Evolutionary conservation across 2,329 filamentous ascomycete species (phyloP), one percentile per base, ranked within the genome.

Genomic region (Huntiella omanensis): DNA sequence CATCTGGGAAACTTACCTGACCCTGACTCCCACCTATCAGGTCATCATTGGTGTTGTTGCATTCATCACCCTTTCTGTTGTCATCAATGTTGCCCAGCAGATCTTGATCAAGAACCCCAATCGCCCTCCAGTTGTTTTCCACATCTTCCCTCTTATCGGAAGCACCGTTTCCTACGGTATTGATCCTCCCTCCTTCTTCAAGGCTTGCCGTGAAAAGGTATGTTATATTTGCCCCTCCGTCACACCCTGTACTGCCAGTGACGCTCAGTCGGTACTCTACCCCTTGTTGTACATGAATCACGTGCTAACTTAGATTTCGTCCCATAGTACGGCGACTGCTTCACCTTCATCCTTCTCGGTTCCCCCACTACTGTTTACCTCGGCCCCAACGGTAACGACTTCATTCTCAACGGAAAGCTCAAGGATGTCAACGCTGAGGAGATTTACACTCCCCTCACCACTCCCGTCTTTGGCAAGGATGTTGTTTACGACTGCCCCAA

Each of bases 101-200:
- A 55, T 92, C 48, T 65, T 95, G 51, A 76, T 85, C 66, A 83
- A 75, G 65, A 88, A 86, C 55, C 74, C 80, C 44, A 82, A 86
- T 59, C 81, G 86, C 60, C 83, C 83, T 28, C 83, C 83, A 1
- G 55, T 87, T 49, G 81, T 88, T 51, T 88, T 87, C 61, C 80
- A 85, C 62, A 83, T 75, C 73, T 70, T 88, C 57, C 83, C 83
- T 49, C 64, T 93, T 54, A 71, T 98, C 56, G 88, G 88, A 53
- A 95, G 80, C 67, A 95, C 91, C 50, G 69, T 96, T 56, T 83
- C 76, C 39, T 98, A 96, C 65, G 88, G 88, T 62, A 95, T 95
- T 64, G 85, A 96, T 58, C 88, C 88, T 12, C 87, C 84, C 57
- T 70, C 68, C 44, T 96, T 95, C 71, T 94, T 95, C 67, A 69